Evolutionary conservation across 192 early-diverging fungal genomes (phyloP), one percentile per base, ranked within the genome.

Genomic region (Phycomyces blakesleeanus): DNA sequence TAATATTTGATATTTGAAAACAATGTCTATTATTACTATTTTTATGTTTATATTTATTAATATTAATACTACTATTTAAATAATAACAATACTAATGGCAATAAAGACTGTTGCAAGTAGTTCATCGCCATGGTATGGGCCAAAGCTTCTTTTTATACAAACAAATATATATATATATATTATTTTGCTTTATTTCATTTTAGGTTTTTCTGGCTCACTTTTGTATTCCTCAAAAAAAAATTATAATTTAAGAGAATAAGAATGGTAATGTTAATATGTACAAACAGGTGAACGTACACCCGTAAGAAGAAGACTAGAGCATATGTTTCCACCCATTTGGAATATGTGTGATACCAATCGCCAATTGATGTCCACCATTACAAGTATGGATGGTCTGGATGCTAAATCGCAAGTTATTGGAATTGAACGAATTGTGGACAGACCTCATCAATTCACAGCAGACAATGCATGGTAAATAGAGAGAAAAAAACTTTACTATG

Each of bases 201-300:
- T 25, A 9, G 25, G 14, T 21, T 7, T 22, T 24, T 4, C 12
- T 44, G 25, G 20, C 29, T 34, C 29, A 34, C 29, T 2, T 34
- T 34, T 7, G 29, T 34, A 34, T 34, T 2, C 29, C 29, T 5
- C 7, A 65, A 40, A 44, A 0, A 3, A 64, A 38, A 38, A 34
- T 25, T 4, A 29, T 42, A 55, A 41, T 25, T 29, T 21, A 63
- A 1, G 16, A 26, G 22, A 53, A 8, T 61, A 37, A n/a, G 1
- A 12, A 27, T 38, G 5, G 14, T 26, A 54, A 29, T 42, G 16
- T 47, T 50, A 10, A 0, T 16, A 26, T n/a, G 22, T 51, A 3
- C 16, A 53, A 11, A 24, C 55, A 77, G 76, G 76, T 60, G 76
- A 77, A 60, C 68, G 76, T 57, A 77, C 76, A 20, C 76, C 76